Conservation (phyloP, 129 eudicot genomes). For the Glebionis coronaria region DNA sequence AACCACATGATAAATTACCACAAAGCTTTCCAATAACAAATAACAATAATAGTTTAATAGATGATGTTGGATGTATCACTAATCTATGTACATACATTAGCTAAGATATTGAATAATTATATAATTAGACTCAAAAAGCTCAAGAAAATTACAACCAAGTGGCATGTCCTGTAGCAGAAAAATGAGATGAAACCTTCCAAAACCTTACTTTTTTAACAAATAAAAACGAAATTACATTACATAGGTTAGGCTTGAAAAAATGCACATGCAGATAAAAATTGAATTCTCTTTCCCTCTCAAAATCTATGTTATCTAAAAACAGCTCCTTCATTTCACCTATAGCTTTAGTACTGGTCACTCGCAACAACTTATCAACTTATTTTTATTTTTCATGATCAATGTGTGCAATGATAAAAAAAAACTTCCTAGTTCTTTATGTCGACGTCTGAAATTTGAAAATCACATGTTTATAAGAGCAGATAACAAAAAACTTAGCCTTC, state of each 20-base stretch:
- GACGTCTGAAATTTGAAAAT: slow-evolving; percentile 59
- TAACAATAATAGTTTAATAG: too few species aligned
- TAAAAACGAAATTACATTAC: slow-evolving; percentile 1
- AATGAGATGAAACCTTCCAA: slow-evolving; percentile 9
- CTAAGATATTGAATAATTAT: slow-evolving; percentile 1
- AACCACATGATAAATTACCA: too few species aligned
- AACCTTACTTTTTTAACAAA: slow-evolving; percentile 1
- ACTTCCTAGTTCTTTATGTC: slow-evolving; percentile 68
- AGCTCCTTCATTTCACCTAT: slow-evolving; percentile 95
- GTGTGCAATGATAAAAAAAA: slow-evolving; percentile 90
- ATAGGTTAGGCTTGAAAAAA: slow-evolving; percentile 10
- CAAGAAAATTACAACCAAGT: slow-evolving; percentile 7
- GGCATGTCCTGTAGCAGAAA: slow-evolving; percentile 19
- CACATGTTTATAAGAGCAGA: not conserved
- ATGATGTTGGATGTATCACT: slow-evolving; percentile 7
- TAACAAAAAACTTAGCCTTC: not conserved
- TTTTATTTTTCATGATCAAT: slow-evolving; percentile 99
- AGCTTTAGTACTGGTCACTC: slow-evolving; percentile 87
- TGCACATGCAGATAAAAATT: slow-evolving; percentile 87
- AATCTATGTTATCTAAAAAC: slow-evolving; percentile 97
- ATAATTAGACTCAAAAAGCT: slow-evolving; percentile 7
- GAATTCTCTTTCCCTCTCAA: slow-evolving; percentile 98
- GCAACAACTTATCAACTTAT: slow-evolving; percentile 91
- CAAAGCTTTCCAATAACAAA: too few species aligned
- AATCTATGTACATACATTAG: slow-evolving; percentile 17